Evolutionary conservation across 2,329 filamentous ascomycete genomes (phyloP).

Genomic region (Paecilomyces dactylethromorphus): DNA sequence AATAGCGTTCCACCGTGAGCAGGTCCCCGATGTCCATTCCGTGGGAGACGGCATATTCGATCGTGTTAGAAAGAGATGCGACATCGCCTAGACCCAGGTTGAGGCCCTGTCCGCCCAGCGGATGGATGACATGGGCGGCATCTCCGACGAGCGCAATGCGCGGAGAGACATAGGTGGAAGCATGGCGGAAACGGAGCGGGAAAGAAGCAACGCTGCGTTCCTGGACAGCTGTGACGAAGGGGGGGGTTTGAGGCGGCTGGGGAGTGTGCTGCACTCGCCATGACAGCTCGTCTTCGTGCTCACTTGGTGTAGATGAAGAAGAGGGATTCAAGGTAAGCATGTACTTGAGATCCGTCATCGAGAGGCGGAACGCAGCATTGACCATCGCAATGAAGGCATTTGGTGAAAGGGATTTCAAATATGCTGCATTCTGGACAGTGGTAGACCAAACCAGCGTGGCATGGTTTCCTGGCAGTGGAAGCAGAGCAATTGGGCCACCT

Average conservation of each 20-base stretch:
- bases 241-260: conserved; percentile 54
- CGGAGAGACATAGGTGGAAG: conserved; percentile 86
- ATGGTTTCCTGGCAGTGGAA: conserved; percentile 77
- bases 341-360: conserved; percentile 71
- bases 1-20: conserved; percentile 75
- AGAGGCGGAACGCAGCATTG: conserved; percentile 85
- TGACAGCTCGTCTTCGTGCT: conserved; percentile 66
- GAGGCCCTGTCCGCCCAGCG: conserved; percentile 86
- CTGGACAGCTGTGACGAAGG: conserved; percentile 64
- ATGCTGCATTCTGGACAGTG: conserved; percentile 68
- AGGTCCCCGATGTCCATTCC: conserved; percentile 81
- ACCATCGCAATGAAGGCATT: conserved; percentile 78
- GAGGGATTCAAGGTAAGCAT: conserved; percentile 60
- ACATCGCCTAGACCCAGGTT: conserved; percentile 92
- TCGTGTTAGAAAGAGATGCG: conserved; percentile 65
- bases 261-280: conserved; percentile 74
- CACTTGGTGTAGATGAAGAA: conserved; percentile 20
- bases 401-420: conserved; percentile 67
- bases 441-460: conserved; percentile 94
- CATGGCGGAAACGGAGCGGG: conserved; percentile 83
- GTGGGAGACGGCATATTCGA: conserved; percentile 69
- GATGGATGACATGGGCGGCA: conserved; percentile 91
- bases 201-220: conserved; percentile 79
- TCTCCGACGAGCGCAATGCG: conserved; percentile 90
- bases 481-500: conserved; percentile 76